These are phyloP conservation scores for Colletotrichum paranaense DNA, from an alignment of 2,329 filamentous ascomycete genomes.

Conservation along the genomic window DNA sequence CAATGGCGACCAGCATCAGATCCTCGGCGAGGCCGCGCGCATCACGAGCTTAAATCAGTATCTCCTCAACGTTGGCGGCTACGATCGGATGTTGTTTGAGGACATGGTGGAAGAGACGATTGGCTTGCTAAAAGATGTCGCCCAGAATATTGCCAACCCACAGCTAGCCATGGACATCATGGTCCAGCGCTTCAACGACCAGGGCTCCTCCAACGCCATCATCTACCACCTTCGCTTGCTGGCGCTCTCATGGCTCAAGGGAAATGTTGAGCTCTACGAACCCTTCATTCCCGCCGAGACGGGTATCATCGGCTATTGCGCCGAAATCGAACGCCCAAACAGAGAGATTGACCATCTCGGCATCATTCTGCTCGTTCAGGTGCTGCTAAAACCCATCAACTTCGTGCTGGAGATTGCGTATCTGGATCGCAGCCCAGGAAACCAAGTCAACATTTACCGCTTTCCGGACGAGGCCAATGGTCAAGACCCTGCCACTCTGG, in stretches of 20 bases:
- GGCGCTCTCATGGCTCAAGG: slow-evolving; percentile 86
- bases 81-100: slow-evolving; percentile 77
- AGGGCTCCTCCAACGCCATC: slow-evolving; percentile 75
- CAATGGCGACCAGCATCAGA: slow-evolving; percentile 70
- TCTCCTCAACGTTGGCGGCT: slow-evolving; percentile 78
- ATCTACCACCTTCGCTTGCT: slow-evolving; percentile 89
- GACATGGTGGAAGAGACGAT: slow-evolving; percentile 85
- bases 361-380: slow-evolving; percentile 79
- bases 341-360: slow-evolving; percentile 94
- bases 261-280: slow-evolving; percentile 75
- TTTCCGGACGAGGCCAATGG: slow-evolving; percentile 67
- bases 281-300: slow-evolving; percentile 74
- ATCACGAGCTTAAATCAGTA: slow-evolving; percentile 78
- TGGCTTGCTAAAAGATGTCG: slow-evolving; percentile 73
- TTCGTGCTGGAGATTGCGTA: slow-evolving; percentile 91
- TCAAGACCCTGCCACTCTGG: slow-evolving; percentile 55
- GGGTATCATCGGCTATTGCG: slow-evolving; percentile 75
- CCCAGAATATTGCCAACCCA: slow-evolving; percentile 68
- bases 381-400: slow-evolving; percentile 81
- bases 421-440: slow-evolving; percentile 85
- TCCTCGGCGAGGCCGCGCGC: slow-evolving; percentile 78
- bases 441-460: slow-evolving; percentile 78
- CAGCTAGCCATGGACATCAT: slow-evolving; percentile 66
- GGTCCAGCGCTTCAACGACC: slow-evolving; percentile 79
- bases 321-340: slow-evolving; percentile 77